Evolutionary conservation across 768 basidiomycete genomes (phyloP), one percentile per base, ranked within the genome.

Genomic region (Suillus paluster): DNA sequence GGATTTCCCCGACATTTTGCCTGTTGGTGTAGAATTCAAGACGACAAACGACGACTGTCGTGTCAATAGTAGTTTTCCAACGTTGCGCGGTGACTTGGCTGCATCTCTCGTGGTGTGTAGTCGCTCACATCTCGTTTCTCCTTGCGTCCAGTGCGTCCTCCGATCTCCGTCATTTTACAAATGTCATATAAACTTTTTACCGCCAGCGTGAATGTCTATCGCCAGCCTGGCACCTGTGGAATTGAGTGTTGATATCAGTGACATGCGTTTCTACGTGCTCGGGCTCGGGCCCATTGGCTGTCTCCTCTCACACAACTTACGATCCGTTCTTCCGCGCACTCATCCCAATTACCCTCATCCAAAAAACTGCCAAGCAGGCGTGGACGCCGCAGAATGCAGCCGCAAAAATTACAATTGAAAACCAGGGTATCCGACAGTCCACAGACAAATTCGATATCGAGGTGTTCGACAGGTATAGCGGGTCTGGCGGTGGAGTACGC

Each of bases 241-340:
- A 36, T 21, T 30, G n/a, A 38, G 34, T 58, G 41, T 66, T 60
- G 53, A 17, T 62, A 65, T 61, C 60, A 45, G 50, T 53, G 64
- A 62, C 64, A 91, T 93, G 90, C 88, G 83, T 64, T 83, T 90
- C 71, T 89, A 92, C 78, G 70, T 92, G 65, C 81, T 92, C 64
- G 94, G 95, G 67, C 75, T 94, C 45, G 94, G 94, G 54, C 83
- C 94, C 48, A 84, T 97, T 64, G 96, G 96, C 59, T 86, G 86
- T 33, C 86, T 98, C 62, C 65, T 98, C 65, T 84, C 95, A 17
- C 86, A 90, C 73, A 85, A 96, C 72, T 84, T 98, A 44, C 88
- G 92, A 44, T 80, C 80, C 55, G 74, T 79, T 58, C 79, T 92
- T 56, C 80, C 86, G 21, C 63, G 72, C 33, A 67, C 75, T 17